Percentiles rank a stretch among this genome's conserved stretches.
Conservation (phyloP, 768 basidiomycete species). For the Phanerodontia chrysosporium region DNA sequence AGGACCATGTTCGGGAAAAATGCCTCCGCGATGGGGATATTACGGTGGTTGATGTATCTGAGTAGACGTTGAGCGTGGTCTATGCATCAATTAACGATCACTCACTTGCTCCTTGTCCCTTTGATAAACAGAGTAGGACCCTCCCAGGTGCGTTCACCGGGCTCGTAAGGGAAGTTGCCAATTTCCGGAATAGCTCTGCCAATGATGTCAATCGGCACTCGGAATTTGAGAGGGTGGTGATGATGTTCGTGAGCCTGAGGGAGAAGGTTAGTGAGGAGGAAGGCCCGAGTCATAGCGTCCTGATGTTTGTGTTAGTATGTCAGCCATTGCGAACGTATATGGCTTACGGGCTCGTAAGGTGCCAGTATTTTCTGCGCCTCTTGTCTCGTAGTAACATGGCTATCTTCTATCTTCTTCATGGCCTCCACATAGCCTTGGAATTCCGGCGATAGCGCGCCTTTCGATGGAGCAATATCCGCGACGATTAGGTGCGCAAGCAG, state of each 20-base stretch:
- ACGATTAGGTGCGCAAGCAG: conserved; percentile 59
- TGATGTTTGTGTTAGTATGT: conserved; percentile 26
- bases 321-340: not conserved
- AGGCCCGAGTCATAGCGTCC: conserved; percentile 74
- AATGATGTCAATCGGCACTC: conserved; percentile 69
- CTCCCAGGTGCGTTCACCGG: conserved; percentile 47
- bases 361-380: conserved; percentile 66
- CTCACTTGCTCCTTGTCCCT: conserved; percentile 71
- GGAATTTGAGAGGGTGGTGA: conserved; percentile 51
- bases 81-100: conserved; percentile 7
- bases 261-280: conserved; percentile 80
- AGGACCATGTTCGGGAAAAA: conserved; percentile 75
- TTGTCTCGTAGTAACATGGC: conserved; percentile 53
- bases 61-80: not conserved
- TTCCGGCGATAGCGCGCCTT: conserved; percentile 52
- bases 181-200: conserved; percentile 57
- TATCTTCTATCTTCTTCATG: conserved; percentile 70
- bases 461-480: conserved; percentile 78
- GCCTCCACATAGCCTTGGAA: conserved; percentile 62
- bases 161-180: conserved; percentile 73
- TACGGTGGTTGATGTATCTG: conserved; percentile 74
- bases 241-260: conserved; percentile 28
- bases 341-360: conserved; percentile 56
- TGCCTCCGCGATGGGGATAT: conserved; percentile 51
- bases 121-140: conserved; percentile 73